A percentile compares a stretch with the other conserved stretches of the same genome.
Conservation (phyloP, 371 early-diverging fungal genomes). For the Dichotomocladium elegans region DNA sequence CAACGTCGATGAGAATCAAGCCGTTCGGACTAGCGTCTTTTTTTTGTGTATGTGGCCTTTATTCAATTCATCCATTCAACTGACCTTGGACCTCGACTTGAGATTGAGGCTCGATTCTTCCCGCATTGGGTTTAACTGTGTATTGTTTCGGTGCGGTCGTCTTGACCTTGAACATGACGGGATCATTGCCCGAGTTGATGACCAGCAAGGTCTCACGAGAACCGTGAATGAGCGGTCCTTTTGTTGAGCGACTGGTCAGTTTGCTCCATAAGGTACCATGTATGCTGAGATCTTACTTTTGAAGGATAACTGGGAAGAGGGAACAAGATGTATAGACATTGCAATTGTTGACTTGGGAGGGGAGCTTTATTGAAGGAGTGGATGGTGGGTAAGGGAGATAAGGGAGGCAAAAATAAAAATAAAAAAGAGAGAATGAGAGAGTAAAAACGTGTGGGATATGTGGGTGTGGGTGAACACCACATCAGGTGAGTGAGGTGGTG, state of each 20-base stretch:
- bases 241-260: not conserved
- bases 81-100: slow-evolving; percentile 63
- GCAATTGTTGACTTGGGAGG: not conserved
- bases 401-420: not conserved
- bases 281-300: not conserved
- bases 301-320: slow-evolving; percentile 12
- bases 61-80: too few species aligned
- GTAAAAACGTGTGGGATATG: not conserved
- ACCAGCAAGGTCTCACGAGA: slow-evolving; percentile 51
- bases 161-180: slow-evolving; percentile 85
- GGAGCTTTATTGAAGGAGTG: not conserved
- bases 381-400: not conserved
- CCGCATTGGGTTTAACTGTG: slow-evolving; percentile 87
- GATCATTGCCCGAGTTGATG: slow-evolving; percentile 52
- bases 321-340: slow-evolving; percentile 14
- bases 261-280: not conserved
- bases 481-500: too few species aligned
- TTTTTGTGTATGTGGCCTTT: not conserved
- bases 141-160: slow-evolving; percentile 93
- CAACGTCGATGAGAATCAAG: too few species aligned
- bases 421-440: not conserved
- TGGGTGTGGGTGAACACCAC: too few species aligned
- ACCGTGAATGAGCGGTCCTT: slow-evolving; percentile 68
- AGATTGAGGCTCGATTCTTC: slow-evolving; percentile 62
- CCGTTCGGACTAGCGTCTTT: not conserved